phyloP scores from a whole-genome alignment of 805 yeast genomes.

The Candida palmyrensis region DNA sequence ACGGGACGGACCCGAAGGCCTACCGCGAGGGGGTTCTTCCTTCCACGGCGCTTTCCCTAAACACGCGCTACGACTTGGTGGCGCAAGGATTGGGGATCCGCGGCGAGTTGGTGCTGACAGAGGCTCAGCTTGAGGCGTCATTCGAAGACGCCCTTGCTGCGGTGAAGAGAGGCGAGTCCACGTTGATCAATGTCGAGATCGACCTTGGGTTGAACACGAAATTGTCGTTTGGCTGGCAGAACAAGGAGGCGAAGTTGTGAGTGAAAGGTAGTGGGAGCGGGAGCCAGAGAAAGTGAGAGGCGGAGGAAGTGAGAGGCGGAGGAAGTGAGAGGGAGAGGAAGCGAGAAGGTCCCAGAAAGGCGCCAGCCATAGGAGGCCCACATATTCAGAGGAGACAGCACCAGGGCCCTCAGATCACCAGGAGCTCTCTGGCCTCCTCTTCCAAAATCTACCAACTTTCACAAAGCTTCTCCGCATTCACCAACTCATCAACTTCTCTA shows the following conservation, averaged over 20 bases:
- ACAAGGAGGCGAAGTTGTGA: constrained; percentile 34
- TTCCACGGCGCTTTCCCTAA: constrained; percentile 53
- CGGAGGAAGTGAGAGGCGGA: too few species aligned
- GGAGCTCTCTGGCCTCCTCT: too few species aligned
- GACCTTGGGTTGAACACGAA: constrained; percentile 52
- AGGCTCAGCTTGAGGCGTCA: constrained; percentile 30
- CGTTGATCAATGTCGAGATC: constrained; percentile 57
- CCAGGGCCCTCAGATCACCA: too few species aligned
- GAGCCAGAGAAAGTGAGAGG: too few species aligned
- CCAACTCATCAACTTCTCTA: too few species aligned
- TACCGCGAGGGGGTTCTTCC: constrained; percentile 26
- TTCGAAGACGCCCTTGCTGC: constrained; percentile 26
- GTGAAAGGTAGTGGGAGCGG: too few species aligned
- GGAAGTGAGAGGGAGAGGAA: too few species aligned
- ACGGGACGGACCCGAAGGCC: constrained; percentile 42
- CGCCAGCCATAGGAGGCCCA: too few species aligned
- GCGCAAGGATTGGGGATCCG: constrained; percentile 52
- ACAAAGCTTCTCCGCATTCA: too few species aligned
- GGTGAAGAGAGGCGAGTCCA: constrained; percentile 25
- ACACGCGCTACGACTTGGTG: constrained; percentile 53
- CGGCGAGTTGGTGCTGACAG: constrained; percentile 44
- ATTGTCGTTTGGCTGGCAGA: constrained; percentile 64
- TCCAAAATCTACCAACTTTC: too few species aligned
- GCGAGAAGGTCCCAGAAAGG: too few species aligned
- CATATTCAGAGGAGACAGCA: too few species aligned